phyloP scores from a whole-genome alignment of 148 eudicot genomes.

The Talinum fruticosum region DNA sequence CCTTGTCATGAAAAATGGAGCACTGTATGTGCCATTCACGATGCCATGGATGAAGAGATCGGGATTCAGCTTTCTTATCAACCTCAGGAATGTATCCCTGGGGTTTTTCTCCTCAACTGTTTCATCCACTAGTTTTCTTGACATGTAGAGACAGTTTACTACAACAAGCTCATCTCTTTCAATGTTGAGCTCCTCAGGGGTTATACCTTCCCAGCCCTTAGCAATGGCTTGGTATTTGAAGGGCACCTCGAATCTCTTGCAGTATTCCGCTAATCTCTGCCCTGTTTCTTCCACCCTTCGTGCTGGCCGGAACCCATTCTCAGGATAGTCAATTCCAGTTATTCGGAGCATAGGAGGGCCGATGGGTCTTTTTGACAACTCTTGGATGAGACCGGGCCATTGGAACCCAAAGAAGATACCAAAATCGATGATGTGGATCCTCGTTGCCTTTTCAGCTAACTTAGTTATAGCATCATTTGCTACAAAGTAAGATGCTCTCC shows the following conservation, averaged over 20 bases:
- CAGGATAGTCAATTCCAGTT: constrained; percentile 32
- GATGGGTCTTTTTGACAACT: constrained; percentile 21
- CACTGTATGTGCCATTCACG: constrained; percentile 23
- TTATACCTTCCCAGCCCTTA: constrained; percentile 25
- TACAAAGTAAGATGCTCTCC: constrained; percentile 21
- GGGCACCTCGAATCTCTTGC: constrained; percentile 33
- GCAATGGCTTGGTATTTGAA: constrained; percentile 31
- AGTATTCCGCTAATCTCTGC: constrained; percentile 30
- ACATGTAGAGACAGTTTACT: constrained; percentile 18
- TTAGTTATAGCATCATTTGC: constrained; percentile 31
- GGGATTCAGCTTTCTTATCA: constrained; percentile 23
- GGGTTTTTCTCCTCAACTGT: constrained; percentile 23
- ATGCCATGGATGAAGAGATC: constrained; percentile 27
- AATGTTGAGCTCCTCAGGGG: constrained; percentile 21
- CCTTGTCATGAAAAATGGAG: constrained; percentile 32
- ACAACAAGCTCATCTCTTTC: constrained; percentile 26
- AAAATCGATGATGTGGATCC: constrained; percentile 31
- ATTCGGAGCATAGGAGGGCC: constrained; percentile 28
- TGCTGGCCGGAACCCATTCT: constrained; percentile 30
- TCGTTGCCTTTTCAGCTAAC: constrained; percentile 24
- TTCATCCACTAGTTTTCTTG: constrained; percentile 27
- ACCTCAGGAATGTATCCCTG: constrained; percentile 24
- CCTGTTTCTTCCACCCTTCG: constrained; percentile 32
- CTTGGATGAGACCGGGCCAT: constrained; percentile 35
- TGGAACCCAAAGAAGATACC: constrained; percentile 34